A percentile compares a stretch with the other conserved stretches of the same genome.
Evolutionary conservation across 2,329 filamentous ascomycete species (phyloP).

Genomic region (Apiospora phragmitis): DNA sequence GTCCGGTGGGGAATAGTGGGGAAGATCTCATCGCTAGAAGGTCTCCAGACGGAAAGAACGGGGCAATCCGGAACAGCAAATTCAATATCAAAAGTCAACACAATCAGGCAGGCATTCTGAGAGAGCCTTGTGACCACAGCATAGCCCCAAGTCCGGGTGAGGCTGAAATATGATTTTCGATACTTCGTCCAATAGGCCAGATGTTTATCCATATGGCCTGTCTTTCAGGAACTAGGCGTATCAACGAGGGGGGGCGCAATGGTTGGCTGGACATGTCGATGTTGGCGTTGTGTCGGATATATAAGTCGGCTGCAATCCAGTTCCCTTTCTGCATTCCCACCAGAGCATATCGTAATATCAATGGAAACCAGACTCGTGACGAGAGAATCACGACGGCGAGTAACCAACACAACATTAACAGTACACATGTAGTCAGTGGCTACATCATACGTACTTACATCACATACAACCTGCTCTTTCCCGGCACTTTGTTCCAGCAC

Average conservation of each 20-base stretch:
- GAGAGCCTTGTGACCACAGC: neutral
- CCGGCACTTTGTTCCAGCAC: neutral
- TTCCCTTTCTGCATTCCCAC: neutral
- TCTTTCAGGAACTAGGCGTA: neutral
- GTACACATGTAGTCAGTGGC: neutral
- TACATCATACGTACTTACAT: neutral
- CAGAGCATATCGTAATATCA: neutral
- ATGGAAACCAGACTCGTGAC: neutral
- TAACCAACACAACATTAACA: neutral
- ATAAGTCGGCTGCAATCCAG: neutral
- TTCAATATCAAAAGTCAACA: neutral
- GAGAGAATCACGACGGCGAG: neutral
- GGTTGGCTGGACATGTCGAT: neutral
- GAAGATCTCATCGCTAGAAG: neutral
- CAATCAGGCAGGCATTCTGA: neutral
- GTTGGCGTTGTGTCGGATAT: neutral
- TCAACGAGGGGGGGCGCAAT: neutral
- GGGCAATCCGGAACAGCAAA: neutral
- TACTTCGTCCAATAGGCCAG: neutral
- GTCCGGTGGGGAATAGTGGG: neutral
- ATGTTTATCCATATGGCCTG: neutral
- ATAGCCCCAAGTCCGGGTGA: neutral
- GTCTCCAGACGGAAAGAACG: neutral
- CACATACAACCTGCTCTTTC: neutral
- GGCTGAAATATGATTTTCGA: neutral